Evolutionary conservation across 768 basidiomycete species (phyloP), one percentile per base, ranked within the genome.

Genomic region (Mycena galericulata): DNA sequence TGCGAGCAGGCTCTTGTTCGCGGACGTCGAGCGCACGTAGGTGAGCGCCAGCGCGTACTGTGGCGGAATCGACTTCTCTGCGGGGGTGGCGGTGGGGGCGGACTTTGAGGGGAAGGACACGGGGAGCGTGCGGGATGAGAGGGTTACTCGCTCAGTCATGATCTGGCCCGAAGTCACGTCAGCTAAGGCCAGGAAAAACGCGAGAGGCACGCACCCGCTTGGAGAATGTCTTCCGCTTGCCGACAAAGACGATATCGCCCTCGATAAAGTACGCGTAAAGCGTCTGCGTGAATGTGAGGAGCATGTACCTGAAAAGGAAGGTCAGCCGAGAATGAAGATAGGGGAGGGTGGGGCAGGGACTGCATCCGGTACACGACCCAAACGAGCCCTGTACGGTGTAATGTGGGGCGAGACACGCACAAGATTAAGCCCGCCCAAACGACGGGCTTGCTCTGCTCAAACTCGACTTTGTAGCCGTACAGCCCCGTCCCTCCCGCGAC

Each of bases 261-360:
- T 97, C 95, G 63, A 97, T 79, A 70, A 94, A 93, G 76, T 92
- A 94, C n/a, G 92, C 87, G 75, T 97, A 97, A 34, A 94, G 81
- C 15, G 92, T 87, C 78, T 95, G 92, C 14, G 90, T 75, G 29
- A 86, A 76, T 3, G 92, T 94, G 68, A 98, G 82, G 45, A 91
- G 56, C 47, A 92, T 82, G 79, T 97, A 97, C 67, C 95, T 96
- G 55, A 22, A 30, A 51, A 41, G 11, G 27, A 34, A 4, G 20
- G 29, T 45, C 20, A 59, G 30, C 17, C 46, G 22, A 2, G 10
- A 27, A 6, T 6, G 27, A 6, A 36, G 34, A 36, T 36, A 36
- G 34, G 34, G 34, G 14, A 14, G 8, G 6, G 34, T 36, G 34
- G 34, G 34, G 34, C 14, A 36, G 34, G 14, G 14, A 7, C n/a